Base-by-base conservation (phyloP, 2,329 filamentous ascomycete species). In the Stachybotrys chartarum region DNA sequence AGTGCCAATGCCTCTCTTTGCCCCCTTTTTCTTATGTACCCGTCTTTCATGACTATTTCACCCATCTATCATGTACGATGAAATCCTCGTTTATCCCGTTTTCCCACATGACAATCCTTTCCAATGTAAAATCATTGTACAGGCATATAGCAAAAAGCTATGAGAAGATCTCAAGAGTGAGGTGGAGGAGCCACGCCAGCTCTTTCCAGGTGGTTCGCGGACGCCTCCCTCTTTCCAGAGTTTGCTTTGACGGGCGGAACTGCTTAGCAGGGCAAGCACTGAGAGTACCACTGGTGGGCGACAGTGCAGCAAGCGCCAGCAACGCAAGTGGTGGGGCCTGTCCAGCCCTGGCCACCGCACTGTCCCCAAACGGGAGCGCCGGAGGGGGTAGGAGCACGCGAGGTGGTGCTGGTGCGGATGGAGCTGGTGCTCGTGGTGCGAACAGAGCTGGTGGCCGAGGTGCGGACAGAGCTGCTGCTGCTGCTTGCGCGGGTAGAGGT, bases 231-330 rank as follows among this genome's bases (percentile, higher is more conserved):
- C 35, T 10, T 10, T 42, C 35, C 35, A 42, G 10, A 14, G 14
- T 42, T 14, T 42, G 35, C 35, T 42, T 42, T 14, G 8, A 14
- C 16, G 45, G 8, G 45, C 45, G 45, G 14, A 42, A 32, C 50
- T 31, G 17, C 39, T 52, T 52, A 52, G 50, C 50, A 52, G 35
- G 50, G 50, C 51, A 72, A 52, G 57, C 72, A 75, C 59, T 75
- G 71, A 11, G 58, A 70, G 61, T 74, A 75, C 56, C 61, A 74
- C 30, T 62, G 59, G 59, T 74, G 75, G 48, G 60, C 51, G 30
- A 58, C 61, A n/a, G 57, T 61, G 64, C 72, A 75, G 30, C 63
- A 70, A 16, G 51, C 65, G 14, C 67, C 68, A 16, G 61, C 54
- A n/a, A 54, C 64, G 56, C 72, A 75, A 3, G 51, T 57, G 2